Evolutionary conservation across 495 filamentous ascomycete species (phyloP).

Genomic region (Pyrenula aspistea): DNA sequence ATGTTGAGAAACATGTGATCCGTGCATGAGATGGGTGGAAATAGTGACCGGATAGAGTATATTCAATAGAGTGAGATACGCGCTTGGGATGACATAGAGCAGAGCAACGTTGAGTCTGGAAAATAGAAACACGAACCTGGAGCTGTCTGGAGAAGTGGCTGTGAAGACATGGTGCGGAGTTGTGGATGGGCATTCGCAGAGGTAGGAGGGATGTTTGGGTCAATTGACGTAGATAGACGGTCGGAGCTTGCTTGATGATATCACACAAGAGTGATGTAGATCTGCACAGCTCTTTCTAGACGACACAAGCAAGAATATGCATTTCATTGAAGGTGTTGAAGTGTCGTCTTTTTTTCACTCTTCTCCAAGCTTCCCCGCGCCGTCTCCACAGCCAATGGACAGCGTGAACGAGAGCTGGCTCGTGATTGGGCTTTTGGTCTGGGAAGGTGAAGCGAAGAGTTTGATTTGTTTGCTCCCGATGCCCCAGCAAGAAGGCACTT

Average conservation of each 20-base stretch:
- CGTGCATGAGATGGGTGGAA: constrained; percentile 1
- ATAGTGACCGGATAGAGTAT: neutral
- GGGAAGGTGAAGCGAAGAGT: neutral
- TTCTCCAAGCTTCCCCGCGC: neutral
- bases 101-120: no score
- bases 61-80: neutral
- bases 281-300: no score
- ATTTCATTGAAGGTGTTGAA: no score
- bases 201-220: no score
- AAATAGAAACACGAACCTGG: constrained; percentile 32
- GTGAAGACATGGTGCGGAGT: no score
- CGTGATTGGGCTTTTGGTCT: neutral
- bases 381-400: neutral
- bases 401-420: neutral
- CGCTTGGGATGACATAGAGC: no score
- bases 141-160: constrained; percentile 85
- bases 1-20: neutral
- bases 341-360: no score
- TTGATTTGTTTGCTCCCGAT: neutral
- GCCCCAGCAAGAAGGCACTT: neutral
- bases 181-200: no score
- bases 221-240: no score
- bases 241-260: no score
- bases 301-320: no score
- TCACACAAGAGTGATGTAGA: no score